Evolutionary conservation across 257 asterid genomes (phyloP).

Genomic region (Ophiorrhiza pumila): DNA sequence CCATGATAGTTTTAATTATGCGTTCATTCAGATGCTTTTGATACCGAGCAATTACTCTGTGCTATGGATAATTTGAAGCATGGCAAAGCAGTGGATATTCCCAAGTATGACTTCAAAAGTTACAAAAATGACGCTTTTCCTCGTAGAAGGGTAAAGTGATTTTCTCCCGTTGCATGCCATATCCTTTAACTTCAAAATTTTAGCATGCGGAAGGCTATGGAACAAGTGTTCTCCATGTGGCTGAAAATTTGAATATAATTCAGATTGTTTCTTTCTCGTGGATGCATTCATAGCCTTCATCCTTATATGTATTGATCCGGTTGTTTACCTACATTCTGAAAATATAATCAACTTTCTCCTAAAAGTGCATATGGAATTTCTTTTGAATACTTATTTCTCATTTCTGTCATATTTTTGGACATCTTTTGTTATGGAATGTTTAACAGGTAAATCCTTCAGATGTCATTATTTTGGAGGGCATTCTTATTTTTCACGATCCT

Average conservation of each 20-base stretch:
- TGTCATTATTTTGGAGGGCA: constrained; percentile 95
- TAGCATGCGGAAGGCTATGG: neutral
- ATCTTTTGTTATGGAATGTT: constrained; percentile 12
- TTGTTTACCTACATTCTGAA: neutral
- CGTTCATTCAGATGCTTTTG: constrained; percentile 69
- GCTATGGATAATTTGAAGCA: constrained; percentile 73
- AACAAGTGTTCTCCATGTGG: neutral
- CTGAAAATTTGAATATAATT: neutral
- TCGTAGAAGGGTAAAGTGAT: constrained; percentile 66
- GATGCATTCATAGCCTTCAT: neutral
- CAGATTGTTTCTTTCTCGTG: neutral
- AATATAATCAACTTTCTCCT: neutral
- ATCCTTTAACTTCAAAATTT: neutral
- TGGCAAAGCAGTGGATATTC: constrained; percentile 88
- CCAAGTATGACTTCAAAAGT: constrained; percentile 90
- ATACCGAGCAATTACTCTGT: constrained; percentile 64
- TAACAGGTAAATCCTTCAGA: constrained; percentile 96
- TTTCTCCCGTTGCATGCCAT: neutral
- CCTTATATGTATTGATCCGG: neutral
- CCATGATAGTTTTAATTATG: neutral
- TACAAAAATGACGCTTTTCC: constrained; percentile 70
- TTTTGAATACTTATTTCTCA: neutral
- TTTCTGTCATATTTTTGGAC: neutral
- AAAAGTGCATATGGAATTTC: neutral
- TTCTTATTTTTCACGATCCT: constrained; percentile 89